A percentile compares a stretch with the other conserved stretches of the same genome.
Evolutionary conservation across 1,284 basidiomycete species (phyloP).

Genomic region (Malassezia brasiliensis): DNA sequence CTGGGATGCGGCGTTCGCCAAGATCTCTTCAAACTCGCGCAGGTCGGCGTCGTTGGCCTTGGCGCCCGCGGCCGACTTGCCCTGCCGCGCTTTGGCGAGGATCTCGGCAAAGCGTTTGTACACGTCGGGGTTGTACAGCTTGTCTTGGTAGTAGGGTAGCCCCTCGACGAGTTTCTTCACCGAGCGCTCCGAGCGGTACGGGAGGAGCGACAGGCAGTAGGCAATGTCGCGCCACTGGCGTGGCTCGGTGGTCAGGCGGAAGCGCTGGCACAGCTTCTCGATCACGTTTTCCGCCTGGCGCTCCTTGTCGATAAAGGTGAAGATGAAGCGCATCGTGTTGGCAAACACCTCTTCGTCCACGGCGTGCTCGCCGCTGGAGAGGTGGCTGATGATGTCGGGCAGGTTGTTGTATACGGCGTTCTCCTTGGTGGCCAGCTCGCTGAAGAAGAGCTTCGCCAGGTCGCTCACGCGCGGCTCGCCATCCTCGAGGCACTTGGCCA

Average conservation of each 20-base stretch:
- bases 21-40: slow-evolving; percentile 56
- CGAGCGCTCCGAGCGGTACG: slow-evolving; percentile 91
- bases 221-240: slow-evolving; percentile 97
- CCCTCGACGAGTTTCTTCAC: slow-evolving; percentile 94
- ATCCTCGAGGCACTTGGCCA: slow-evolving; percentile 98
- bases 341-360: slow-evolving; percentile 87
- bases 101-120: slow-evolving; percentile 81
- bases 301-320: slow-evolving; percentile 86
- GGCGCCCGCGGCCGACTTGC: slow-evolving; percentile 6
- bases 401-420: slow-evolving; percentile 98
- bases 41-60: slow-evolving; percentile 24
- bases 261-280: slow-evolving; percentile 52
- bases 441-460: slow-evolving; percentile 93
- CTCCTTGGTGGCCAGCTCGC: slow-evolving; percentile 85
- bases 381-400: slow-evolving; percentile 58
- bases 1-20: slow-evolving; percentile 70
- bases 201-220: slow-evolving; percentile 83
- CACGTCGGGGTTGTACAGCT: slow-evolving; percentile 77
- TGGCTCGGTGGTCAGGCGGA: slow-evolving; percentile 75
- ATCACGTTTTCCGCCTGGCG: slow-evolving; percentile 47
- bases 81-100: slow-evolving; percentile 55
- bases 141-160: slow-evolving; percentile 63
- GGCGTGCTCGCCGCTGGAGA: slow-evolving; percentile 83
- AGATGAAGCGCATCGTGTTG: slow-evolving; percentile 88
- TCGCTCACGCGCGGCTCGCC: slow-evolving; percentile 78